These are phyloP conservation scores for Ceratocystis variospora DNA, from an alignment of 2,329 filamentous ascomycete genomes.

Conservation along the genomic window DNA sequence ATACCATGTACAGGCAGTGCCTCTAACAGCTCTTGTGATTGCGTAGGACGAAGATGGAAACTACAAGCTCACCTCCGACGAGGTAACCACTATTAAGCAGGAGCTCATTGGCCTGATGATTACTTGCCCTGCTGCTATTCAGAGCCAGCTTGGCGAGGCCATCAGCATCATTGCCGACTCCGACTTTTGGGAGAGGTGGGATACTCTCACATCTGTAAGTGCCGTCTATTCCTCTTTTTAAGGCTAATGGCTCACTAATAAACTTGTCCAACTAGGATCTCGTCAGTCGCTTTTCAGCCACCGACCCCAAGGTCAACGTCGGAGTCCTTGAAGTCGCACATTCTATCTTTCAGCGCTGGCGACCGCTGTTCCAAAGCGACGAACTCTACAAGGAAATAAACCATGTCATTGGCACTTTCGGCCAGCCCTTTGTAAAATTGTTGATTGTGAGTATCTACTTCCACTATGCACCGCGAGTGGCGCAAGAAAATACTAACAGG, in stretches of 20 bases:
- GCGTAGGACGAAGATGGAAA: conserved; percentile 73
- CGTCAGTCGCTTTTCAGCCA: conserved; percentile 68
- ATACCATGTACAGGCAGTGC: background rate
- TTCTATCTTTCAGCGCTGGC: conserved; percentile 94
- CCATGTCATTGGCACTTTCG: conserved; percentile 80
- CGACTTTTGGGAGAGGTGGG: conserved; percentile 92
- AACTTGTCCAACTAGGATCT: conserved; percentile 47
- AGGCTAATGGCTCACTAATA: background rate
- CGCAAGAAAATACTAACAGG: background rate
- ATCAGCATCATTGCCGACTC: conserved; percentile 96
- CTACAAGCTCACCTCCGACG: conserved; percentile 71
- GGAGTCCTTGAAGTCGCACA: conserved; percentile 95
- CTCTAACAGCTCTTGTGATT: background rate
- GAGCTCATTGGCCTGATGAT: conserved; percentile 97
- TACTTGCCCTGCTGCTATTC: conserved; percentile 69
- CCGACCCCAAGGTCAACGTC: conserved; percentile 74
- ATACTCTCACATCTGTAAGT: conserved; percentile 56
- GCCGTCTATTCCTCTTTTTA: background rate
- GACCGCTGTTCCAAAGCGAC: conserved; percentile 84
- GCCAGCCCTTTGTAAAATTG: conserved; percentile 66
- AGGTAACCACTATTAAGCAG: conserved; percentile 82
- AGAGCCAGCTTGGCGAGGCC: conserved; percentile 87
- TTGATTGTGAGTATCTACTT: conserved; percentile 44
- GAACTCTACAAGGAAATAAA: conserved; percentile 91
- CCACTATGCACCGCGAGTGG: background rate